phyloP scores from a whole-genome alignment of 2,329 filamentous ascomycete species.

The Teratosphaeria zuluensis region DNA sequence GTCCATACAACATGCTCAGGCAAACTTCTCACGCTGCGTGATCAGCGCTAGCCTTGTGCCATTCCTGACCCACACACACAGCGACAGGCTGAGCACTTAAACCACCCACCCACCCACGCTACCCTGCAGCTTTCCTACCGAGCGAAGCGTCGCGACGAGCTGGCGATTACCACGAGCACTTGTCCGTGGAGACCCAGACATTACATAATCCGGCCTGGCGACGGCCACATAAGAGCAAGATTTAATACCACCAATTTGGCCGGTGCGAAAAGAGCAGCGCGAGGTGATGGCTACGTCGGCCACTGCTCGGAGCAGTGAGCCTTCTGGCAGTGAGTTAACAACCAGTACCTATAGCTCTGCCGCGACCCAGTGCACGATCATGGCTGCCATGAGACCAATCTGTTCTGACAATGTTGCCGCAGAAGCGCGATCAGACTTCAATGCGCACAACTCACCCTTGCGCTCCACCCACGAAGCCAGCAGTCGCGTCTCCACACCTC shows the following conservation, averaged over 20 bases:
- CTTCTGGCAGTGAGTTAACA: conserved; percentile 9
- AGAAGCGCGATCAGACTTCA: conserved; percentile 8
- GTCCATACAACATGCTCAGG: neutral
- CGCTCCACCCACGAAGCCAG: conserved; percentile 5
- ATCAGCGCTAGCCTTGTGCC: neutral
- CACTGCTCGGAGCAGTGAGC: conserved; percentile 16
- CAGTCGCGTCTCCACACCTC: conserved; percentile 13
- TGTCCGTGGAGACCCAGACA: neutral
- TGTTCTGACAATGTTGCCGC: neutral
- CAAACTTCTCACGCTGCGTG: neutral
- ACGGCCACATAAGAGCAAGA: neutral
- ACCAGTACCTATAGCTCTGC: neutral
- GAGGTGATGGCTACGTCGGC: conserved; percentile 16
- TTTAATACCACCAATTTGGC: neutral
- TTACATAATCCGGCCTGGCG: neutral
- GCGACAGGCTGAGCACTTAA: neutral
- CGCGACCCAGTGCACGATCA: neutral
- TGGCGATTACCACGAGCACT: neutral
- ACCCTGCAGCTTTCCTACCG: neutral
- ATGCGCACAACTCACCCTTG: conserved; percentile 7
- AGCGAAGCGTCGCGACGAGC: neutral
- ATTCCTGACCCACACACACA: neutral
- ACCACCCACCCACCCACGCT: neutral
- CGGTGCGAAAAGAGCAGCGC: conserved; percentile 1
- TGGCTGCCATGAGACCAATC: neutral